phyloP scores from a whole-genome alignment of 306 rosid genomes.

The Crotalaria pallida region DNA sequence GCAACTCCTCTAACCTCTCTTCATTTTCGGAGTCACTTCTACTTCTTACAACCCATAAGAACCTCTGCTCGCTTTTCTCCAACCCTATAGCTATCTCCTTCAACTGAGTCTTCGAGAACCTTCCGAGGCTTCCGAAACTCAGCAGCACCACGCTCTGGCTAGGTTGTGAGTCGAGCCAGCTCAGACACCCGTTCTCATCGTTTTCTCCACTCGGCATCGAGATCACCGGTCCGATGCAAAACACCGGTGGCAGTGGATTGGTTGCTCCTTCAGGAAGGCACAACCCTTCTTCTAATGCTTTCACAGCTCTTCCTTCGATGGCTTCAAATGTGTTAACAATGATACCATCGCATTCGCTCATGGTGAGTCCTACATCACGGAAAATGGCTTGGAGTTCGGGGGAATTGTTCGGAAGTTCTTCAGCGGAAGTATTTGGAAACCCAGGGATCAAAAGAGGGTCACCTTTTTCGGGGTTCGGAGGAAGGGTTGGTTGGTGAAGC shows the following conservation, averaged over 20 bases:
- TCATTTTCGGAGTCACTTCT: constrained; percentile 26
- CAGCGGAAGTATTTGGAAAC: neutral
- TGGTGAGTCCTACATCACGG: neutral
- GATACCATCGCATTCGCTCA: constrained; percentile 5
- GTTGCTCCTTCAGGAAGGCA: neutral
- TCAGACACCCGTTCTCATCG: constrained; percentile 29
- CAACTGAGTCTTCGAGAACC: constrained; percentile 32
- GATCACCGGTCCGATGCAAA: constrained; percentile 41
- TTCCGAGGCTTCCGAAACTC: constrained; percentile 59
- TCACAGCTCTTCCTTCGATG: neutral
- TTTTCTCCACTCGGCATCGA: neutral
- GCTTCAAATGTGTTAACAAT: constrained; percentile 12
- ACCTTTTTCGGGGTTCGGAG: constrained; percentile 4
- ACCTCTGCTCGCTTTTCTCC: constrained; percentile 50
- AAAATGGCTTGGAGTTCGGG: neutral
- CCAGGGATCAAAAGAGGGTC: constrained; percentile 15
- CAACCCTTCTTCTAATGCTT: constrained; percentile 24
- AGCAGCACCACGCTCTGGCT: constrained; percentile 46
- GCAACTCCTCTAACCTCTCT: constrained; percentile 25
- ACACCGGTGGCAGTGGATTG: constrained; percentile 41
- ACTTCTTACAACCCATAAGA: constrained; percentile 52
- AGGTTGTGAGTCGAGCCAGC: constrained; percentile 56
- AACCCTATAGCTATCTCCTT: constrained; percentile 49
- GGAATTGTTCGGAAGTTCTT: neutral
- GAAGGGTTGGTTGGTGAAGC: neutral